Evolutionary conservation across 2,329 filamentous ascomycete genomes (phyloP).

Genomic region (Epichloe brachyelytri): DNA sequence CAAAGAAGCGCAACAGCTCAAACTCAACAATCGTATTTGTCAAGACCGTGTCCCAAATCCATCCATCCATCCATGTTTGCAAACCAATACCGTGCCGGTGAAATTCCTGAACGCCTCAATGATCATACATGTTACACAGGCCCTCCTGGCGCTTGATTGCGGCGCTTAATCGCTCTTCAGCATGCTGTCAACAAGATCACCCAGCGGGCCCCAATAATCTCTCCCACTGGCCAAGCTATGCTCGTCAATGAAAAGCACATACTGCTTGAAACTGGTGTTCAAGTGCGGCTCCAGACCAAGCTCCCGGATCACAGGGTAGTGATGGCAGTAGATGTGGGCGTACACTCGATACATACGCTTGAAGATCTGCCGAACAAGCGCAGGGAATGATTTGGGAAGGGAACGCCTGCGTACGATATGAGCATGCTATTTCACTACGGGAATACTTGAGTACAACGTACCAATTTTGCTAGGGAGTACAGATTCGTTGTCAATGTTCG

Average conservation of each 20-base stretch:
- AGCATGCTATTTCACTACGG: not conserved
- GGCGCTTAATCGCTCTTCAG: constrained; percentile 65
- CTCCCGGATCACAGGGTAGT: constrained; percentile 93
- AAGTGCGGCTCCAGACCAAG: constrained; percentile 92
- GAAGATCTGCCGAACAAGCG: constrained; percentile 88
- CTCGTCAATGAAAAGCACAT: constrained; percentile 96
- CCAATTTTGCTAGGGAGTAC: constrained; percentile 91
- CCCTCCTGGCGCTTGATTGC: not conserved
- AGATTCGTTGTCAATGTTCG: constrained; percentile 87
- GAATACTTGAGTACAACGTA: constrained; percentile 20
- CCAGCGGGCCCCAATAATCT: constrained; percentile 93
- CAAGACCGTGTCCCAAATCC: not conserved
- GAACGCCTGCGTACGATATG: constrained; percentile 47
- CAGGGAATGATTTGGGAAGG: constrained; percentile 85
- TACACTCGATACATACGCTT: constrained; percentile 98
- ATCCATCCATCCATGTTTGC: not conserved
- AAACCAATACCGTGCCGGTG: not conserved
- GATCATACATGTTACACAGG: constrained; percentile 6
- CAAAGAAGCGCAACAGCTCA: not conserved
- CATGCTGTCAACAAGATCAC: constrained; percentile 96
- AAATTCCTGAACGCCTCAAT: constrained; percentile 12
- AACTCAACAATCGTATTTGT: not conserved
- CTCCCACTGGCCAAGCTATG: constrained; percentile 83
- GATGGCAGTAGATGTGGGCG: constrained; percentile 98
- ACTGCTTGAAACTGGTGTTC: constrained; percentile 99